A percentile compares a stretch with the other conserved stretches of the same genome.
phyloP scores from a whole-genome alignment of 1,284 basidiomycete genomes.

The Ganoderma sinense region DNA sequence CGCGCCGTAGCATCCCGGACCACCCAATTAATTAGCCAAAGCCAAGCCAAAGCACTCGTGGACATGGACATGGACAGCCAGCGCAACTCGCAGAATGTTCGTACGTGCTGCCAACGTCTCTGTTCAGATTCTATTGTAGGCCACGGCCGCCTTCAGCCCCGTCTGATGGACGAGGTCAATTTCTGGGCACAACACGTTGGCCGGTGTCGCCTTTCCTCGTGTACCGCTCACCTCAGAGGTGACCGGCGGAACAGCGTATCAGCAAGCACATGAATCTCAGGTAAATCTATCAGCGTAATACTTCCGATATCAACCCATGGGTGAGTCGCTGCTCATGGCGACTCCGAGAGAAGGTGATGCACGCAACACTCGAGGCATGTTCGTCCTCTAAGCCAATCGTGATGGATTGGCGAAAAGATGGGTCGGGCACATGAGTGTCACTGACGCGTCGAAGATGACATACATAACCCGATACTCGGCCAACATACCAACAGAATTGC shows the following conservation, averaged over 20 bases:
- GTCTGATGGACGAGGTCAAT: not conserved
- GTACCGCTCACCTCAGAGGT: slow-evolving; percentile 6
- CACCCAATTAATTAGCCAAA: not conserved
- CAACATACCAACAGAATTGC: slow-evolving; percentile 13
- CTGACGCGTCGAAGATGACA: slow-evolving; percentile 19
- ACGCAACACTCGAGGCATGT: slow-evolving; percentile 18
- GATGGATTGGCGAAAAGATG: slow-evolving; percentile 14
- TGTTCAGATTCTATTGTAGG: not conserved
- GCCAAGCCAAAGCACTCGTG: not conserved
- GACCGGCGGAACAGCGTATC: slow-evolving; percentile 28
- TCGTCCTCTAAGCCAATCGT: slow-evolving; percentile 24
- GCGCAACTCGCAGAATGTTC: not conserved
- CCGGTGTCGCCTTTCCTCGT: not conserved
- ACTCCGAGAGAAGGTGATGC: not conserved
- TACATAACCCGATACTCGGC: slow-evolving; percentile 10
- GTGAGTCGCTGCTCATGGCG: not conserved
- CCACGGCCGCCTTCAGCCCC: not conserved
- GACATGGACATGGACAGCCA: not conserved
- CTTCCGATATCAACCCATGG: slow-evolving; percentile 29
- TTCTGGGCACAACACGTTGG: not conserved
- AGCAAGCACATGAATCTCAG: slow-evolving; percentile 13
- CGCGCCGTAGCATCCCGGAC: not conserved
- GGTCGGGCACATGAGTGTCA: slow-evolving; percentile 11
- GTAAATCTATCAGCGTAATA: slow-evolving; percentile 21
- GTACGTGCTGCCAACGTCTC: not conserved